These are phyloP conservation scores for Naegleria fowleri DNA, from an alignment of 208 protist species.

Conservation along the genomic window DNA sequence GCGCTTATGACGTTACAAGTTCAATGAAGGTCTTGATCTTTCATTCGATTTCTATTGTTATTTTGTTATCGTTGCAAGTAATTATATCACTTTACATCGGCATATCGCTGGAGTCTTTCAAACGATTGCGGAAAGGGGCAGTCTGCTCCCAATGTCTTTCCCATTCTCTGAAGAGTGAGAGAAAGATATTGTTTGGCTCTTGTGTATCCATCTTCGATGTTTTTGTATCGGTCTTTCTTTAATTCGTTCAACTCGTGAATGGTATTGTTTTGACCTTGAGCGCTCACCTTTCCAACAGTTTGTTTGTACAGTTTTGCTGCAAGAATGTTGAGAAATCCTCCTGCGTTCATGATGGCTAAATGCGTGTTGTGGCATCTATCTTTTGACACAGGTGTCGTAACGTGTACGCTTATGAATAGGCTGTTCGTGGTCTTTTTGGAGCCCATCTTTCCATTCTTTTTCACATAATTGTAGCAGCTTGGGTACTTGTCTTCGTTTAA, in stretches of 20 bases:
- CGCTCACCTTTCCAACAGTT: background rate
- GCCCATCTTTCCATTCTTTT: no score
- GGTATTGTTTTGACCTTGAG: background rate
- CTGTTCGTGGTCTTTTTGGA: no score
- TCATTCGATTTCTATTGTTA: no score
- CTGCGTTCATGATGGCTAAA: background rate
- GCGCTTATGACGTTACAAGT: no score
- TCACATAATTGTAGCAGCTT: no score
- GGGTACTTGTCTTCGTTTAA: no score
- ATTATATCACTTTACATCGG: no score
- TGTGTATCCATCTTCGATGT: background rate
- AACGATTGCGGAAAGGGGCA: background rate
- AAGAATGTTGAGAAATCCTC: background rate
- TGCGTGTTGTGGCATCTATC: background rate
- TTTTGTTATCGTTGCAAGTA: no score
- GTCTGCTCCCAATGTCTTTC: background rate
- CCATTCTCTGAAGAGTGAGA: background rate
- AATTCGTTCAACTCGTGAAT: background rate
- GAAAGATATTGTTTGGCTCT: background rate
- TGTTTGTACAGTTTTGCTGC: background rate
- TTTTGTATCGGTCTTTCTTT: background rate
- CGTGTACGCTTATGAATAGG: background rate
- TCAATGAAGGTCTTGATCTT: no score
- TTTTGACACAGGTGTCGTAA: background rate
- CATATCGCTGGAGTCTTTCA: background rate